Conservation (phyloP, 495 filamentous ascomycete genomes). For the Massariosphaeria phaeospora region DNA sequence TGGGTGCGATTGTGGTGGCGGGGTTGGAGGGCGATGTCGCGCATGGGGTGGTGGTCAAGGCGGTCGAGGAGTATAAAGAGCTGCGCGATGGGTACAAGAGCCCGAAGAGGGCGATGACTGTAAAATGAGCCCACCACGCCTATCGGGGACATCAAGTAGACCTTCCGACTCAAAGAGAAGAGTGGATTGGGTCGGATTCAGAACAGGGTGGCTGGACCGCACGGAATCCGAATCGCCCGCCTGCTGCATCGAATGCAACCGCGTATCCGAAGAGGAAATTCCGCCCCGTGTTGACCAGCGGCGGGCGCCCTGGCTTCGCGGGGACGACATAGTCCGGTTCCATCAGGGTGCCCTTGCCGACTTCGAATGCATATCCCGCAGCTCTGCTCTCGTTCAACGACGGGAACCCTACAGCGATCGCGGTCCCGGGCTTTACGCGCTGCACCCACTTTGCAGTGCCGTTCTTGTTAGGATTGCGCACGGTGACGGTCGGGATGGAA, state of each 20-base stretch:
- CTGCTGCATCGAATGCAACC: slow-evolving; percentile 24
- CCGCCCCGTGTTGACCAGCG: slow-evolving; percentile 25
- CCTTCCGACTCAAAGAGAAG: not conserved
- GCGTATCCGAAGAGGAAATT: slow-evolving; percentile 16
- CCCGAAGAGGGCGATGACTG: slow-evolving; percentile 18
- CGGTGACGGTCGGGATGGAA: slow-evolving; percentile 12
- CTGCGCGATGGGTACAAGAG: slow-evolving; percentile 24
- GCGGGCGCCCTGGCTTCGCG: not conserved
- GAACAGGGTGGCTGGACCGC: not conserved
- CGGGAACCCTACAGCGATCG: slow-evolving; percentile 3
- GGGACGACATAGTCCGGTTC: slow-evolving; percentile 13
- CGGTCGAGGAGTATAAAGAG: slow-evolving; percentile 47
- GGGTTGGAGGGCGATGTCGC: slow-evolving; percentile 74
- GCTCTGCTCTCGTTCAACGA: not conserved
- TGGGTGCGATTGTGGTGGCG: slow-evolving; percentile 69
- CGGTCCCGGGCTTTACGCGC: slow-evolving; percentile 11
- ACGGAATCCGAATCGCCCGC: slow-evolving; percentile 22
- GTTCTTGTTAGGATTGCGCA: slow-evolving; percentile 13
- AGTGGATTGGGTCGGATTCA: not conserved
- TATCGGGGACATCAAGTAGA: no score
- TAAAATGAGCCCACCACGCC: slow-evolving; percentile 7
- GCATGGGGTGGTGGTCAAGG: slow-evolving; percentile 67
- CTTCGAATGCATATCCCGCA: slow-evolving; percentile 11
- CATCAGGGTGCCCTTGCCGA: slow-evolving; percentile 3
- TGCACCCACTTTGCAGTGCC: slow-evolving; percentile 7